Evolutionary conservation across 305 asterid genomes (phyloP).

Genomic region (Fraxinus baroniana): DNA sequence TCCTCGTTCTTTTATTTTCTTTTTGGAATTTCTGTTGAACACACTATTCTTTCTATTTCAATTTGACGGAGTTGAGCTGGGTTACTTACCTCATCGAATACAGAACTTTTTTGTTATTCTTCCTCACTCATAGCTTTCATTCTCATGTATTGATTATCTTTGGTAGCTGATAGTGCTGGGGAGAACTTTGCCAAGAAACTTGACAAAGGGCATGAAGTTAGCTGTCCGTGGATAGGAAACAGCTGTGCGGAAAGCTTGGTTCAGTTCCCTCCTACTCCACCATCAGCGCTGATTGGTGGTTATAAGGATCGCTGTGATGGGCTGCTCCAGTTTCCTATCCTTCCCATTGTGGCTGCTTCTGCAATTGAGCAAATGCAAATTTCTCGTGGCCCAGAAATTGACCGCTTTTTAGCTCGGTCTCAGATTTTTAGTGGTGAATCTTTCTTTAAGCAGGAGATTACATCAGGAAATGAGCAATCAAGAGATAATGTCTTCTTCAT

Average conservation of each 20-base stretch:
- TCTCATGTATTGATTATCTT: constrained; percentile 25
- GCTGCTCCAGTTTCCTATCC: constrained; percentile 85
- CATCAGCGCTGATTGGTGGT: constrained; percentile 96
- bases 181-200: constrained; percentile 75
- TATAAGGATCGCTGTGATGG: constrained; percentile 98
- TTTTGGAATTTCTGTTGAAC: not conserved
- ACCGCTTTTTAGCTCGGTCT: constrained; percentile 73
- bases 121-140: constrained; percentile 20
- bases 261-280: constrained; percentile 99
- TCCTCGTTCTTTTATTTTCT: not conserved
- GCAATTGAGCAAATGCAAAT: constrained; percentile 75
- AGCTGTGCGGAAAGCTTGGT: constrained; percentile 95
- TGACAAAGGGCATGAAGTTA: constrained; percentile 67
- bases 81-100: not conserved
- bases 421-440: constrained; percentile 55
- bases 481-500: constrained; percentile 64
- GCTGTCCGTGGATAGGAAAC: constrained; percentile 95
- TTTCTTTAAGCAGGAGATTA: constrained; percentile 61
- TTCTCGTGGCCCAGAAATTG: constrained; percentile 81
- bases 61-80: not conserved
- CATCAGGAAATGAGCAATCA: constrained; percentile 50
- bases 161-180: constrained; percentile 67
- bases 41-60: not conserved
- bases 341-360: constrained; percentile 77
- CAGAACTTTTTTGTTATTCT: constrained; percentile 7